Evolutionary conservation across 176 grass and related monocot species (phyloP).

Genomic region (Elaeis guineensis): DNA sequence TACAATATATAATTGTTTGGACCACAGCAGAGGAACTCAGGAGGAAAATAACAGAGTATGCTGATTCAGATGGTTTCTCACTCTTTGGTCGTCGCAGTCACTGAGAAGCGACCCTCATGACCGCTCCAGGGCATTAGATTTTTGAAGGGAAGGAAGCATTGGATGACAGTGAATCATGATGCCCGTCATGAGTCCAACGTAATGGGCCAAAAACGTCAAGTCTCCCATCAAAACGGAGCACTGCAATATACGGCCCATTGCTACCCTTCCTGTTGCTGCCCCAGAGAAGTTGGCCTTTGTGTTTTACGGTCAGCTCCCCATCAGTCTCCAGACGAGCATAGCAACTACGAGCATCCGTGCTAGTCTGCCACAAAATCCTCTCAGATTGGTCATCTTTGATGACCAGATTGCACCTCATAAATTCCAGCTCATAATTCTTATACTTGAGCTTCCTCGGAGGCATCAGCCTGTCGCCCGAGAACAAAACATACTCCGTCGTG

Average conservation of each 20-base stretch:
- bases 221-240: constrained; percentile 8
- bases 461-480: constrained; percentile 2
- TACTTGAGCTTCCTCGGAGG: constrained; percentile 7
- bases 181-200: neutral
- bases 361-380: constrained; percentile 2
- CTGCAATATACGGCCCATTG: neutral
- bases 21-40: too few species aligned
- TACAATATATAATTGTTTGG: too few species aligned
- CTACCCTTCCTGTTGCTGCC: neutral
- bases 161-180: neutral
- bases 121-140: too few species aligned
- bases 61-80: too few species aligned
- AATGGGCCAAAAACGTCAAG: constrained; percentile 4
- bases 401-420: constrained; percentile 1
- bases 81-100: too few species aligned
- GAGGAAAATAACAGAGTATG: too few species aligned
- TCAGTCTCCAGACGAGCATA: neutral
- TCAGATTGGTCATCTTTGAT: neutral
- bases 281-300: neutral
- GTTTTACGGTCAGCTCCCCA: constrained; percentile 4
- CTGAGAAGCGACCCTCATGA: too few species aligned
- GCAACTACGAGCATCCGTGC: neutral
- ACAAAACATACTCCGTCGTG: neutral
- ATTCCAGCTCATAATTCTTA: neutral
- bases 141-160: neutral